Base-by-base conservation (phyloP, 169 alveolate species). In the Plasmodium berghei region DNA sequence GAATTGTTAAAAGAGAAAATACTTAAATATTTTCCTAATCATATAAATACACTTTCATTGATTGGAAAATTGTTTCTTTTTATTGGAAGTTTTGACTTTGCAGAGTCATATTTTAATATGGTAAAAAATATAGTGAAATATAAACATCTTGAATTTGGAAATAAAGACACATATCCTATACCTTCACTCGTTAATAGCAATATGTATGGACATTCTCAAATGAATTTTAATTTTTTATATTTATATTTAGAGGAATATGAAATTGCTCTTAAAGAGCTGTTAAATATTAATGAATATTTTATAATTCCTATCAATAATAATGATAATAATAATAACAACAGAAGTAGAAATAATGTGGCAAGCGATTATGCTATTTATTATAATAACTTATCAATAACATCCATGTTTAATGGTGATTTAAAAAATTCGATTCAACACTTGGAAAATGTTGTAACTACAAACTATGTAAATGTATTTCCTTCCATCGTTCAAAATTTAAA, bases 361-460 rank as follows among this genome's bases (percentile, higher is more conserved):
- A 69, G 45, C 45, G 58, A 85, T 62, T 69, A 85, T 49, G 64
- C 91, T 45, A 49, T 85, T 40, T 85, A 55, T 22, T 5, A 40
- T 8, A 85, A 85, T 73, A 85, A 85, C 52, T 48, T 85, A 46
- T 71, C 91, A 20, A 55, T 85, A 5, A 48, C 91, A 22, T 85
- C 69, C 45, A 56, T 85, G 40, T 85, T 26, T 56, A 85, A 85
- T 62, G 16, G 40, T 24, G 73, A 85, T 61, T 59, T 85, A 72
- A 58, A 69, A 18, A 85, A 59, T 14, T 22, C 91, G 1, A 69
- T 85, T 10, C 45, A 69, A 0, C 69, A 48, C 46, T 4, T 85
- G 52, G 91, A 85, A 85, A 24, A 67, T 16, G 5, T 73, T n/a
- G 12, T 85, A 34, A 40, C 5, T 4, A 70, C 9, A 5, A 72